A percentile compares a stretch with the other conserved stretches of the same genome.
These are phyloP conservation scores for Leccinellum rugosiceps DNA, from an alignment of 768 basidiomycete genomes.

Conservation along the genomic window DNA sequence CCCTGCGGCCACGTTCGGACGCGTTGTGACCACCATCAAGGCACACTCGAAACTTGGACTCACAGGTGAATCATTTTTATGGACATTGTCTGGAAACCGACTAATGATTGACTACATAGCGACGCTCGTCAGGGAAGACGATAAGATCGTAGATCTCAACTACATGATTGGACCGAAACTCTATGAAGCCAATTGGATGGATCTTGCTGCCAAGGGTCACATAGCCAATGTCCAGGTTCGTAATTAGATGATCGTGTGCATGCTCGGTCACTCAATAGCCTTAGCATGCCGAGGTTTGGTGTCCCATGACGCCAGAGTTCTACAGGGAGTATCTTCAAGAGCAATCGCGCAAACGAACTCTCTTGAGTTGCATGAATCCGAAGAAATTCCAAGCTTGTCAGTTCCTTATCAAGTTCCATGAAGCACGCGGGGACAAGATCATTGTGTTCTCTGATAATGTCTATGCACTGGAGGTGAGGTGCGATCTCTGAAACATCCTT, in stretches of 20 bases:
- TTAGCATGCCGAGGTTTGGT: conserved; percentile 99
- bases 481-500: neutral
- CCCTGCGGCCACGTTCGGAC: conserved; percentile 96
- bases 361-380: conserved; percentile 99
- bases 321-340: conserved; percentile 96
- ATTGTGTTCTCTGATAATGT: conserved; percentile 99
- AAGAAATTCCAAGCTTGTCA: conserved; percentile 99
- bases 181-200: conserved; percentile 99
- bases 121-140: conserved; percentile 97
- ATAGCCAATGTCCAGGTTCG: conserved; percentile 97
- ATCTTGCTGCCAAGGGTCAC: conserved; percentile 97
- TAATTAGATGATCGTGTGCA: neutral
- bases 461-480: conserved; percentile 83
- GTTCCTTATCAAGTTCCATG: conserved; percentile 97
- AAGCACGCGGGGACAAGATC: conserved; percentile 96
- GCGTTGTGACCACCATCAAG: conserved; percentile 97
- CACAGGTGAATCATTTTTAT: conserved; percentile 58
- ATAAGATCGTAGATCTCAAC: conserved; percentile 97
- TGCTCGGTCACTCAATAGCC: conserved; percentile 4
- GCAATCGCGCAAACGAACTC: conserved; percentile 89
- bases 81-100: conserved; percentile 1
- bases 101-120: no score
- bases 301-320: conserved; percentile 99
- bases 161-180: conserved; percentile 99
- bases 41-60: conserved; percentile 97